phyloP scores from a whole-genome alignment of 2,329 filamentous ascomycete genomes.

The Colletotrichum scovillei region DNA sequence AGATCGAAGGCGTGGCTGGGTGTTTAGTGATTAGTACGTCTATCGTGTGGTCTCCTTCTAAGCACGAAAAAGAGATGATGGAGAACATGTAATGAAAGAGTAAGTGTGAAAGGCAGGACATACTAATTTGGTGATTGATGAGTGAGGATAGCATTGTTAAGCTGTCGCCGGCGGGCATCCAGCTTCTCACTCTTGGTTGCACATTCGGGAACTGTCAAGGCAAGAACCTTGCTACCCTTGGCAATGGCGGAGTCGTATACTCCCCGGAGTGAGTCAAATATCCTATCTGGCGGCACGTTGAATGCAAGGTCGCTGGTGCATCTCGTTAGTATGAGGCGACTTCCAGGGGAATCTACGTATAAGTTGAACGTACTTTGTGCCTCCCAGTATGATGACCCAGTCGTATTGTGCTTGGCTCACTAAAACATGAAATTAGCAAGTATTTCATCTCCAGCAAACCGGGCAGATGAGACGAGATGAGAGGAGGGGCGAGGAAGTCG shows the following conservation, averaged over 20 bases:
- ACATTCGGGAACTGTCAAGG: slow-evolving; percentile 71
- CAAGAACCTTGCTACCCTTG: slow-evolving; percentile 66
- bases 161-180: slow-evolving; percentile 49
- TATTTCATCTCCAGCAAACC: neutral
- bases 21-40: neutral
- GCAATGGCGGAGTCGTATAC: slow-evolving; percentile 63
- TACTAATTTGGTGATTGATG: slow-evolving; percentile 65
- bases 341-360: neutral
- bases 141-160: slow-evolving; percentile 65
- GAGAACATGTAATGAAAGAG: neutral
- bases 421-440: slow-evolving; percentile 29
- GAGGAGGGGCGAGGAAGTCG: neutral
- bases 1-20: slow-evolving; percentile 68
- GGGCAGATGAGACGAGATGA: slow-evolving; percentile 1
- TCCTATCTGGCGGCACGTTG: slow-evolving; percentile 48
- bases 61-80: neutral
- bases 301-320: slow-evolving; percentile 61
- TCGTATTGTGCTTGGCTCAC: slow-evolving; percentile 52
- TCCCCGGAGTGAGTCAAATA: slow-evolving; percentile 60
- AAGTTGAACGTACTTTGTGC: slow-evolving; percentile 66
- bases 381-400: slow-evolving; percentile 73
- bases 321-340: neutral
- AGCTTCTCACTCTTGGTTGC: slow-evolving; percentile 43
- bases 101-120: slow-evolving; percentile 41
- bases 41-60: no score